phyloP scores from a whole-genome alignment of 2,329 filamentous ascomycete species.

The Phaeosphaeriaceae sp. region DNA sequence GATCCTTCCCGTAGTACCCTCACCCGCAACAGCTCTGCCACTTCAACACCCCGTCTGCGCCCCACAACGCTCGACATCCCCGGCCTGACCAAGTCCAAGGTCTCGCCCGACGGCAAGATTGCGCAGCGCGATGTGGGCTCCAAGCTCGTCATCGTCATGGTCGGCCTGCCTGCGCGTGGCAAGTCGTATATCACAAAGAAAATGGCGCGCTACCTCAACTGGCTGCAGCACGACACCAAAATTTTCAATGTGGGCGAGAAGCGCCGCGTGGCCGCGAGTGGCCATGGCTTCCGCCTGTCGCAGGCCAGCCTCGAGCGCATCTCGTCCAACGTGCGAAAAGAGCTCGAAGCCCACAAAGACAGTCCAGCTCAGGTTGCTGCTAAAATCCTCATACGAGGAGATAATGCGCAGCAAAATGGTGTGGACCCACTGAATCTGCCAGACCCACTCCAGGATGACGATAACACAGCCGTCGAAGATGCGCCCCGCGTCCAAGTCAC shows the following conservation, averaged over 20 bases:
- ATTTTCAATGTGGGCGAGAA: conserved; percentile 98
- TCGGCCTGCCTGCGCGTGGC: conserved; percentile 90
- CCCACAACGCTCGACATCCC: conserved; percentile 97
- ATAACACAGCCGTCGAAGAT: conserved; percentile 37
- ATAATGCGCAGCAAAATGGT: conserved; percentile 50
- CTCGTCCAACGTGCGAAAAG: conserved; percentile 31
- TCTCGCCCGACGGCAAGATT: conserved; percentile 94
- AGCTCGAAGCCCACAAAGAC: conserved; percentile 36
- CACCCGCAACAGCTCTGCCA: conserved; percentile 75
- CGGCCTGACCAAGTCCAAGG: conserved; percentile 91
- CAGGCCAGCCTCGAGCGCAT: conserved; percentile 39
- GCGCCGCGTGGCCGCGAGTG: conserved; percentile 77
- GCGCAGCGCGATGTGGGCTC: conserved; percentile 92
- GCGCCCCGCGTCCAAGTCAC: conserved; percentile 42
- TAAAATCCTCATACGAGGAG: conserved; percentile 67
- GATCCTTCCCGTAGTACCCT: conserved; percentile 63
- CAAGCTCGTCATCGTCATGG: conserved; percentile 98
- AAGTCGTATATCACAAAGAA: conserved; percentile 99
- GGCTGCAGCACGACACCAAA: conserved; percentile 93
- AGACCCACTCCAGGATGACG: conserved; percentile 31
- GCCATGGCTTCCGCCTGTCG: conserved; percentile 54
- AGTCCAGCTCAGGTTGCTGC: conserved; percentile 54
- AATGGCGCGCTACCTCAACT: conserved; percentile 91
- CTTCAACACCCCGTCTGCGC: conserved; percentile 80
- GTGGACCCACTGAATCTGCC: conserved; percentile 44